phyloP scores from a whole-genome alignment of 192 early-diverging fungal genomes.

The Backusella luteola region DNA sequence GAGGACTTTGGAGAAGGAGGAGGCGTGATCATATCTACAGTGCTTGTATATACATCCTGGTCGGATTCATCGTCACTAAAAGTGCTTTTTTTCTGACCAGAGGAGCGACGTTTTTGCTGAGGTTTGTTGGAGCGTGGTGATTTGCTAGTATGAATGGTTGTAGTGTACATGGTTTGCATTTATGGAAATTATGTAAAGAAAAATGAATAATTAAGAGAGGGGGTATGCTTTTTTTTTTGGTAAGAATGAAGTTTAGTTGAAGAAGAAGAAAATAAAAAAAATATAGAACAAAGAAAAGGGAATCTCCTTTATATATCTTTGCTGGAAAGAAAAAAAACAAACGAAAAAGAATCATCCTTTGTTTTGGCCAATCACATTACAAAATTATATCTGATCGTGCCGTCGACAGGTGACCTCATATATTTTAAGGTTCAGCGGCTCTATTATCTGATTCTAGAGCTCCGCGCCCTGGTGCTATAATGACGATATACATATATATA shows the following conservation, averaged over 20 bases:
- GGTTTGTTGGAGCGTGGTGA: slow-evolving; percentile 9
- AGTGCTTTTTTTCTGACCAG: slow-evolving; percentile 3
- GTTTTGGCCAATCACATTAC: not conserved
- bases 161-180: slow-evolving; percentile 15
- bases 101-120: not conserved
- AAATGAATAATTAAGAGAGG: not conserved
- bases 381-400: slow-evolving; percentile 13
- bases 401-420: slow-evolving; percentile 2
- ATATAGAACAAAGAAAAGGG: slow-evolving; percentile 20
- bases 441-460: slow-evolving; percentile 17
- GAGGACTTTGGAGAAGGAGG: slow-evolving; percentile 17
- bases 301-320: not conserved
- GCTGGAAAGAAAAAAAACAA: not conserved
- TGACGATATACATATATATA: not conserved
- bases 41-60: slow-evolving; percentile 1
- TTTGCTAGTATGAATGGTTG: not conserved
- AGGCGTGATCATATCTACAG: slow-evolving; percentile 12
- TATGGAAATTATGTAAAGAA: not conserved
- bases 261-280: not conserved
- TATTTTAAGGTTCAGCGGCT: slow-evolving; percentile 7
- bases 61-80: not conserved
- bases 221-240: not conserved
- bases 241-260: not conserved
- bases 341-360: not conserved
- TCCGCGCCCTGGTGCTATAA: not conserved